Evolutionary conservation across 1,139 yeast genomes (phyloP), one percentile per base, ranked within the genome.

Genomic region (Meyerozyma athensensis): DNA sequence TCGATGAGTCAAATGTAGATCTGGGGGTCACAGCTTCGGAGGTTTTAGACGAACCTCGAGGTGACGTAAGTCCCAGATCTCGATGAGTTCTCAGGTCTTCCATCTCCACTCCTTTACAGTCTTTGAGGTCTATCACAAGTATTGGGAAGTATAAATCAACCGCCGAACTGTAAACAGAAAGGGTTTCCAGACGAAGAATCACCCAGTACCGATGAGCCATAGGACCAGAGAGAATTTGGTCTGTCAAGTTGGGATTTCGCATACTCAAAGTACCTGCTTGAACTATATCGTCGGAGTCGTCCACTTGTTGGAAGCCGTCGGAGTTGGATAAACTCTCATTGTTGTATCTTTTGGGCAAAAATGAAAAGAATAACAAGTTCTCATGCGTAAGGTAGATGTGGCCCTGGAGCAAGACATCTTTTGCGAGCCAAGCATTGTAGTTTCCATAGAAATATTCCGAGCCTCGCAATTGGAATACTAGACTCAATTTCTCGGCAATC

Each of bases 341-440:
- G n/a, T 51, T 43, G 22, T 50, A 51, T 12, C 55, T 59, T 39
- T 73, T 72, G 0, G 97, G 96, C n/a, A 90, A 59, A 48, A 80
- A 82, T 0, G 97, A 94, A 61, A 84, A 83, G 55, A 86, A 90
- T 35, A 87, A 63, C 7, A 90, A 58, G 45, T 78, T 75, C 10
- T 73, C 65, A 33, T 67, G 60, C 2, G 97, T 89, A 26, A 90
- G 59, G 50, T 85, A 85, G 12, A 87, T 57, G 49, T 85, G 90
- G 2, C 97, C 97, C 56, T 89, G 97, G 21, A 89, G 61, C 26
- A 90, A 63, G 1, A 90, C 94, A 50, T 86, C 95, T 43, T 81
- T 76, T 39, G 87, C 68, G 30, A 90, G 63, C 96, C 96, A 90
- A 23, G 89, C 79, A 5, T 83, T 74, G 50, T 71, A 84, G 45